Conservation (phyloP, 306 rosid genomes). For the Cercis canadensis region DNA sequence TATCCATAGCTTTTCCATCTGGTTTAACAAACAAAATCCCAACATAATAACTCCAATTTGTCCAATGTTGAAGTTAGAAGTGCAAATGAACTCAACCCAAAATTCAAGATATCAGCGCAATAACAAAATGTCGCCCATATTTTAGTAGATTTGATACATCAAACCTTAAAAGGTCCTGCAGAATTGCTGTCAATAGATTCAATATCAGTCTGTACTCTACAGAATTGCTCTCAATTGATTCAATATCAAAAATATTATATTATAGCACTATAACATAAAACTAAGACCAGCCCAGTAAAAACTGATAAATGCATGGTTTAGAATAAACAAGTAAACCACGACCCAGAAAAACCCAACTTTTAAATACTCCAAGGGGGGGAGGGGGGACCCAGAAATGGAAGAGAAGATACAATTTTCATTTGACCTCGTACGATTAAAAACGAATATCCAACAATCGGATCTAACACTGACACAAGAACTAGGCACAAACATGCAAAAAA, state of each 20-base stretch:
- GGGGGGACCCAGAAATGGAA: not conserved
- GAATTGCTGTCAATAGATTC: not conserved
- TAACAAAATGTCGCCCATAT: not conserved
- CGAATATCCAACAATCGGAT: conserved; percentile 48
- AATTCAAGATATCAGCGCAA: conserved; percentile 9
- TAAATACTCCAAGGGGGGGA: not conserved
- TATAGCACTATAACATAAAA: not conserved
- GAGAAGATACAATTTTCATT: not conserved
- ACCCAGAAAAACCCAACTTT: not conserved
- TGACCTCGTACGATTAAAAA: conserved; percentile 30
- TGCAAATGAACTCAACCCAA: conserved; percentile 34
- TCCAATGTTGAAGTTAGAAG: conserved; percentile 14
- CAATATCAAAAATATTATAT: too few relatives aligned
- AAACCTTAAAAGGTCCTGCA: not conserved
- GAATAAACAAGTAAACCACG: not conserved
- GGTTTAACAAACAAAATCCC: conserved; percentile 40
- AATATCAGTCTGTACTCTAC: too few relatives aligned
- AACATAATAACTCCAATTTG: conserved; percentile 36
- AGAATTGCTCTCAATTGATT: too few relatives aligned
- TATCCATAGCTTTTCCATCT: conserved; percentile 82
- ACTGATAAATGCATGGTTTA: conserved; percentile 1
- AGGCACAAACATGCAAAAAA: conserved; percentile 9
- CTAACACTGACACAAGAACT: conserved; percentile 41
- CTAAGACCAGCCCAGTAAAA: not conserved
- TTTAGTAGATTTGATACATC: conserved; percentile 1